Evolutionary conservation across 306 rosid species (phyloP).

Genomic region (Castanea crenata): DNA sequence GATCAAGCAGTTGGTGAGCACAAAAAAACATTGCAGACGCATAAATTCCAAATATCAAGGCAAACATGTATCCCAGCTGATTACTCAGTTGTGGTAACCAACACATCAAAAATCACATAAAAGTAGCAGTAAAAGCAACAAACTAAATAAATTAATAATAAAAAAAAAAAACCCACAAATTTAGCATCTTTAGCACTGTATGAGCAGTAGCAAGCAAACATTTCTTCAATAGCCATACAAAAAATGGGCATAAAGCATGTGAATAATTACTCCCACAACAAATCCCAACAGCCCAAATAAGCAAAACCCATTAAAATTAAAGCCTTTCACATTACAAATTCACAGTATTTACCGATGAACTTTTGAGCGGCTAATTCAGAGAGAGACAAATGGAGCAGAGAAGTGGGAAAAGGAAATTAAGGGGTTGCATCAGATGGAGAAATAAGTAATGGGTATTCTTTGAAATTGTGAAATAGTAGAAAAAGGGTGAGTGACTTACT

Average conservation of each 20-base stretch:
- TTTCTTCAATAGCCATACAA: background rate
- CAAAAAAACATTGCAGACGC: background rate
- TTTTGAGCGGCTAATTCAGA: background rate
- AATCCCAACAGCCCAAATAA: background rate
- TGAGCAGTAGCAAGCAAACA: background rate
- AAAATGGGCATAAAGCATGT: background rate
- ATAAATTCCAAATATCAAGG: background rate
- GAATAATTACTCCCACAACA: background rate
- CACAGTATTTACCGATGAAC: background rate
- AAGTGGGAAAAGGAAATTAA: background rate
- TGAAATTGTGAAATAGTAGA: background rate
- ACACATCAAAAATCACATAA: background rate
- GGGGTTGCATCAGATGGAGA: background rate
- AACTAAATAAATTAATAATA: background rate
- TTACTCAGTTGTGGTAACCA: background rate
- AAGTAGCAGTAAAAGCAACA: background rate
- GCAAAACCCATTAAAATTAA: background rate
- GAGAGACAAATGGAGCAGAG: background rate
- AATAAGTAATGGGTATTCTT: background rate
- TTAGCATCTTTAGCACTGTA: background rate
- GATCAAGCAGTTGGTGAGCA: conserved; percentile 21
- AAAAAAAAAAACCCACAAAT: background rate
- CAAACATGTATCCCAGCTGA: background rate
- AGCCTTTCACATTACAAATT: background rate
- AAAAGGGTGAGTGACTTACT: background rate